Percentiles rank a stretch among this genome's conserved stretches.
Evolutionary conservation across 345 rosid species (phyloP).

Genomic region (Acer yangbiense): DNA sequence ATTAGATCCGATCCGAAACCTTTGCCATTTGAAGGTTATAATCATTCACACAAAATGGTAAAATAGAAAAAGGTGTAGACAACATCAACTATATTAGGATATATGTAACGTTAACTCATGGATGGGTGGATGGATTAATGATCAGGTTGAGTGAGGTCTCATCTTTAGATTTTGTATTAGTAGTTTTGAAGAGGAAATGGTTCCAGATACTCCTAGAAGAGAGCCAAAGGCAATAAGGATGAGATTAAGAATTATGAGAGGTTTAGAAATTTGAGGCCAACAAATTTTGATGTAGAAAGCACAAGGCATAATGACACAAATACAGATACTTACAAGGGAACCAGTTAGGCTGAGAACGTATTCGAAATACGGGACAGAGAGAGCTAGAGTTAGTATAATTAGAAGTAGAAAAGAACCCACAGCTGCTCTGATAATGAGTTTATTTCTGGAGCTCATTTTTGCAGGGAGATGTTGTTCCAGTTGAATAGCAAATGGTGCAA

Average conservation of each 20-base stretch:
- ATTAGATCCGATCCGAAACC: background rate
- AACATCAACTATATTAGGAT: background rate
- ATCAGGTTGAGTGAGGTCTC: constrained; percentile 15
- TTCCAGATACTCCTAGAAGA: constrained; percentile 58
- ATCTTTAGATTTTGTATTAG: constrained; percentile 35
- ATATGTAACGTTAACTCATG: background rate
- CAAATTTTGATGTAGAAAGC: constrained; percentile 65
- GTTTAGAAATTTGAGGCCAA: constrained; percentile 45
- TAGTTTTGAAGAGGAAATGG: constrained; percentile 48
- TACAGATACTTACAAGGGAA: constrained; percentile 59
- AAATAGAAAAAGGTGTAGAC: background rate
- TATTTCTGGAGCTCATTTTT: constrained; percentile 38
- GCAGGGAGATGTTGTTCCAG: constrained; percentile 54
- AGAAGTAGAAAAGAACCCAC: constrained; percentile 59
- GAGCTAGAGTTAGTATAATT: constrained; percentile 55
- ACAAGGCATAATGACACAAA: constrained; percentile 59
- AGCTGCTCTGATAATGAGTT: constrained; percentile 46
- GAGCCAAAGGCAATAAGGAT: constrained; percentile 50
- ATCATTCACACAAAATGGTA: background rate
- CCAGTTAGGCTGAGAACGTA: constrained; percentile 72
- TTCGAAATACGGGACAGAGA: constrained; percentile 64
- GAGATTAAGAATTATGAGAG: constrained; percentile 37
- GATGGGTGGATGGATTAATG: background rate
- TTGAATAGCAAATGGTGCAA: constrained; percentile 78
- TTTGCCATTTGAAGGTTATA: background rate